Evolutionary conservation across 371 early-diverging fungal species (phyloP).

Genomic region (Mucor irregularis): DNA sequence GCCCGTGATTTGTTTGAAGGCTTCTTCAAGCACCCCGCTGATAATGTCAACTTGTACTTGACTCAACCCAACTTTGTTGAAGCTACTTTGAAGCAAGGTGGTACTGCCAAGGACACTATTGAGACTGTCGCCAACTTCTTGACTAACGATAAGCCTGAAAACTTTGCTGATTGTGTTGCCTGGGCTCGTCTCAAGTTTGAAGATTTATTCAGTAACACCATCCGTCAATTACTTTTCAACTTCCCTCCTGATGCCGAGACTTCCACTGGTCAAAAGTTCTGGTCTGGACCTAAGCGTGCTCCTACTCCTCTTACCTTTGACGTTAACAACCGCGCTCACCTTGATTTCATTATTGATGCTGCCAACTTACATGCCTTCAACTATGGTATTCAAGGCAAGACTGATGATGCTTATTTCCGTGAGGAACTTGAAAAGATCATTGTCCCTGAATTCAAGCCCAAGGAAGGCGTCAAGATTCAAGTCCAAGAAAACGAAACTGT

Average conservation of each 20-base stretch:
- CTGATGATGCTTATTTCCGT: constrained; percentile 73
- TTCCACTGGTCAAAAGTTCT: constrained; percentile 94
- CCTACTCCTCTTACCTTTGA: constrained; percentile 89
- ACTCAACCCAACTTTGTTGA: constrained; percentile 85
- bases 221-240: constrained; percentile 92
- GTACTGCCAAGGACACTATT: constrained; percentile 77
- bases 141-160: constrained; percentile 74
- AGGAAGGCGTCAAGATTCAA: constrained; percentile 95
- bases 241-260: constrained; percentile 95
- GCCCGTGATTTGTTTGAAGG: constrained; percentile 98
- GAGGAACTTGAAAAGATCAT: constrained; percentile 64
- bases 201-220: constrained; percentile 89
- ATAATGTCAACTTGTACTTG: constrained; percentile 92
- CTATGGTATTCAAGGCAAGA: constrained; percentile 82
- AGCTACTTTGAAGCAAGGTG: constrained; percentile 75
- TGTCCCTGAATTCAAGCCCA: constrained; percentile 90
- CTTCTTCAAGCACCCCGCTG: constrained; percentile 88
- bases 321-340: constrained; percentile 74
- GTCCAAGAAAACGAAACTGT: constrained; percentile 84
- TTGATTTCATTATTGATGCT: constrained; percentile 91
- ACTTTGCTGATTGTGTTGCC: constrained; percentile 89
- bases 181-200: constrained; percentile 96
- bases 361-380: constrained; percentile 97
- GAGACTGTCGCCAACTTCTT: constrained; percentile 72
- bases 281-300: constrained; percentile 99